A percentile compares a stretch with the other conserved stretches of the same genome.
These are phyloP conservation scores for Musa itinerans DNA, from an alignment of 176 grass and related monocot species.

Conservation along the genomic window DNA sequence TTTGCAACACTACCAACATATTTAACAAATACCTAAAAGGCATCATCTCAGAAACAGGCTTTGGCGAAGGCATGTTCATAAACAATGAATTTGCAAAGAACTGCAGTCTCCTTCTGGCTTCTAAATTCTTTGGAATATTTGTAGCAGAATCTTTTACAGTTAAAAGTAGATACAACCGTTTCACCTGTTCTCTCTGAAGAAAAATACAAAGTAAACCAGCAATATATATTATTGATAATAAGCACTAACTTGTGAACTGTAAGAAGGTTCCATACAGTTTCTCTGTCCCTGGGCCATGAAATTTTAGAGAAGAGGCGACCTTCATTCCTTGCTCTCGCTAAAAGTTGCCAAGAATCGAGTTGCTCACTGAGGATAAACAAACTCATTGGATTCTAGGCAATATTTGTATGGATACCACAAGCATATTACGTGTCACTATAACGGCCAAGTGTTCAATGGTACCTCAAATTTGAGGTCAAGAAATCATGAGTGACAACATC, in stretches of 20 bases:
- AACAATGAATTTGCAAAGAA: conserved; percentile 94
- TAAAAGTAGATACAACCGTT: conserved; percentile 86
- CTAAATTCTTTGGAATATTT: conserved; percentile 85
- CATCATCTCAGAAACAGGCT: conserved; percentile 85
- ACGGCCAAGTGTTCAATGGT: conserved; percentile 1
- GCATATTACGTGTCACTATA: background rate
- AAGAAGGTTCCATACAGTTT: conserved; percentile 46
- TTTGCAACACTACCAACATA: conserved; percentile 11
- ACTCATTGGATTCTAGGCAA: conserved; percentile 3
- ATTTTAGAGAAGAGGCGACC: conserved; percentile 71
- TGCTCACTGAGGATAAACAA: conserved; percentile 58
- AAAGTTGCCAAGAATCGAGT: conserved; percentile 74
- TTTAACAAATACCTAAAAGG: conserved; percentile 65
- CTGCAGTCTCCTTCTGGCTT: conserved; percentile 80
- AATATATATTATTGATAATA: background rate
- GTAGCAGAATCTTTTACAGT: conserved; percentile 88
- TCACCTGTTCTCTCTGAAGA: conserved; percentile 78
- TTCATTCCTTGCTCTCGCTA: conserved; percentile 65
- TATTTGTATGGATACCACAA: conserved; percentile 7
- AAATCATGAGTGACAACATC: conserved; percentile 84
- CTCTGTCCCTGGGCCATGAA: conserved; percentile 61
- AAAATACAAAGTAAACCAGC: conserved; percentile 14
- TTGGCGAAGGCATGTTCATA: conserved; percentile 83
- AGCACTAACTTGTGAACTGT: background rate
- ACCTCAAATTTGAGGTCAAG: conserved; percentile 61